These are phyloP conservation scores for Metschnikowia hibisci DNA, from an alignment of 805 yeast species.

Conservation along the genomic window DNA sequence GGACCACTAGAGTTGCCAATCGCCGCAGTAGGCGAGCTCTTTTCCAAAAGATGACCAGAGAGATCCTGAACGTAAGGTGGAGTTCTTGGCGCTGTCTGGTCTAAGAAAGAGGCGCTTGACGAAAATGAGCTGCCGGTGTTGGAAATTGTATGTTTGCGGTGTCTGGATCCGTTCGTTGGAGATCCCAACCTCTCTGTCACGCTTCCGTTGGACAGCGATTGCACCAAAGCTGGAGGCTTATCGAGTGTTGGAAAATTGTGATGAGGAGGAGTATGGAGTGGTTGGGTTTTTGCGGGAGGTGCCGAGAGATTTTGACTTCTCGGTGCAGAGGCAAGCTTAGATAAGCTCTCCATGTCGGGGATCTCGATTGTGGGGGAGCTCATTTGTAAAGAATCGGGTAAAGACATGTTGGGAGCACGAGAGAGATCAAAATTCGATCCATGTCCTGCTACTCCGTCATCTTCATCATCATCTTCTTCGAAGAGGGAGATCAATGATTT, in stretches of 20 bases:
- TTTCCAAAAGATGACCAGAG: background rate
- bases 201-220: slow-evolving; percentile 43
- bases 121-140: slow-evolving; percentile 25
- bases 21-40: slow-evolving; percentile 29
- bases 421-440: slow-evolving; percentile 9
- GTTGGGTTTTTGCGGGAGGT: slow-evolving; percentile 3
- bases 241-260: slow-evolving; percentile 20
- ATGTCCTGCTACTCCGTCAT: slow-evolving; percentile 5
- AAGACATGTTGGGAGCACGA: slow-evolving; percentile 11
- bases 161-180: slow-evolving; percentile 19
- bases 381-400: slow-evolving; percentile 7
- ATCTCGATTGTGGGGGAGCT: slow-evolving; percentile 66
- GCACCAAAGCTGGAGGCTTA: slow-evolving; percentile 43
- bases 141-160: slow-evolving; percentile 39
- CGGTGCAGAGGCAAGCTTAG: slow-evolving; percentile 19
- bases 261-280: slow-evolving; percentile 4
- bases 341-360: slow-evolving; percentile 55
- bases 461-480: slow-evolving; percentile 11
- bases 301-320: slow-evolving; percentile 6
- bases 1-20: slow-evolving; percentile 8
- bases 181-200: slow-evolving; percentile 30
- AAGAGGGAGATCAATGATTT: slow-evolving; percentile 17
- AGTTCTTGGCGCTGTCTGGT: slow-evolving; percentile 13
- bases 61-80: slow-evolving; percentile 13
- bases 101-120: slow-evolving; percentile 4